Percentiles rank a stretch among this genome's conserved stretches.
Conservation (phyloP, 495 filamentous ascomycete species). For the Usnea hakonensis region DNA sequence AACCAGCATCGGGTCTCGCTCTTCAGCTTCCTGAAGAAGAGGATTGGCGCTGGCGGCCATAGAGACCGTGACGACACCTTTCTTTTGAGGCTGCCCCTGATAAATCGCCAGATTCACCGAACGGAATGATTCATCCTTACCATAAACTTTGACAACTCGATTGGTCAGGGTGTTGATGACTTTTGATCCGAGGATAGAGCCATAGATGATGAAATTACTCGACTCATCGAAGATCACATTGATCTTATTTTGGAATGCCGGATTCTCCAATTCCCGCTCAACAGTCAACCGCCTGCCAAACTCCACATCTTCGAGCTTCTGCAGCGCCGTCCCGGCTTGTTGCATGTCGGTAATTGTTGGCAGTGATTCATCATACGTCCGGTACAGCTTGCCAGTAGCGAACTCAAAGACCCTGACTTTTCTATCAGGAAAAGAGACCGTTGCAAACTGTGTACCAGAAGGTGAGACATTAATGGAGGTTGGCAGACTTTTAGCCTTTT, state of each 20-base stretch:
- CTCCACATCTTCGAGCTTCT: slow-evolving; percentile 78
- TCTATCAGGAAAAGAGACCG: slow-evolving; percentile 88
- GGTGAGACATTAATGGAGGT: slow-evolving; percentile 82
- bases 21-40: slow-evolving; percentile 84
- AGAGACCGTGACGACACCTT: slow-evolving; percentile 84
- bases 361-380: slow-evolving; percentile 91
- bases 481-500: slow-evolving; percentile 82
- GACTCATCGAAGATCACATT: slow-evolving; percentile 95
- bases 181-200: slow-evolving; percentile 83
- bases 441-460: slow-evolving; percentile 74
- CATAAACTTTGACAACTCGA: slow-evolving; percentile 78
- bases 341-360: slow-evolving; percentile 85
- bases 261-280: slow-evolving; percentile 75
- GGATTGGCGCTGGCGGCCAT: slow-evolving; percentile 96
- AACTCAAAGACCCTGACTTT: slow-evolving; percentile 92
- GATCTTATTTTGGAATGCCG: slow-evolving; percentile 57
- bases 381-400: slow-evolving; percentile 72
- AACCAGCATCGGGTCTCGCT: slow-evolving; percentile 82
- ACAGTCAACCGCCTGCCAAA: slow-evolving; percentile 85
- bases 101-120: slow-evolving; percentile 80
- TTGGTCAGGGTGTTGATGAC: slow-evolving; percentile 94
- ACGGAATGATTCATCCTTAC: slow-evolving; percentile 78
- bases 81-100: slow-evolving; percentile 89
- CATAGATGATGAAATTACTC: slow-evolving; percentile 89
- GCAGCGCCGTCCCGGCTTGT: slow-evolving; percentile 72